These are phyloP conservation scores for Sporothrix pseudoabietina DNA, from an alignment of 2,329 filamentous ascomycete species.

Conservation along the genomic window DNA sequence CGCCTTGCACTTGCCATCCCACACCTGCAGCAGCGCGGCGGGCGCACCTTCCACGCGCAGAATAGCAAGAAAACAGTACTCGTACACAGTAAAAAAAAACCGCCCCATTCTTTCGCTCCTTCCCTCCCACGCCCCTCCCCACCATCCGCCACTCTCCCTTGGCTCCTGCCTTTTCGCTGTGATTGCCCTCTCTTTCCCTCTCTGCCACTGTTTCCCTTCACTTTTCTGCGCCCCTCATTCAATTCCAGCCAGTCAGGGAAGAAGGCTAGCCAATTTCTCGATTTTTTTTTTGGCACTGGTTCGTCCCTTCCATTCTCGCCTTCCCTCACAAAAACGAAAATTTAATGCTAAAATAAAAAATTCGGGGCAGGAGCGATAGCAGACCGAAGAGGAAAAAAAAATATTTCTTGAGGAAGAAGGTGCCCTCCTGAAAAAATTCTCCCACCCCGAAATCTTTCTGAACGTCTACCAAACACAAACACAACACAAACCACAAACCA, in stretches of 20 bases:
- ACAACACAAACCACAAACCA: conserved; percentile 14
- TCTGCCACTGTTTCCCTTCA: not conserved
- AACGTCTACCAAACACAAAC: conserved; percentile 21
- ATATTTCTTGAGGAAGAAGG: conserved; percentile 1
- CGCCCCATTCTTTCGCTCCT: conserved; percentile 18
- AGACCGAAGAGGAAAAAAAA: conserved; percentile 24
- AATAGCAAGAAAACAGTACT: too few species aligned
- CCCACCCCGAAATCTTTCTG: conserved; percentile 21
- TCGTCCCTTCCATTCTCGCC: conserved; percentile 22
- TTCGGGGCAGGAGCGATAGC: conserved; percentile 6
- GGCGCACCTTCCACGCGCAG: conserved; percentile 14
- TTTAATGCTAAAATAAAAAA: conserved; percentile 25
- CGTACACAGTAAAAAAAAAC: conserved; percentile 3
- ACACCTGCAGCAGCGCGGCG: not conserved
- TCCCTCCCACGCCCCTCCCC: conserved; percentile 13
- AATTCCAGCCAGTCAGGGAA: conserved; percentile 9
- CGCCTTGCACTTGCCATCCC: conserved; percentile 16
- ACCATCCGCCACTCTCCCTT: conserved; percentile 6
- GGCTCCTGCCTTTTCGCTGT: not conserved
- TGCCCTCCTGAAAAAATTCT: conserved; percentile 17
- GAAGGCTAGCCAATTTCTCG: conserved; percentile 17
- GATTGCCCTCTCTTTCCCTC: not conserved
- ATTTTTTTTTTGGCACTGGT: conserved; percentile 11
- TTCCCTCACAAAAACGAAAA: conserved; percentile 26
- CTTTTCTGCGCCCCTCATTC: conserved; percentile 12